These are phyloP conservation scores for Beta vulgaris DNA, from an alignment of 148 eudicot genomes.

Conservation along the genomic window DNA sequence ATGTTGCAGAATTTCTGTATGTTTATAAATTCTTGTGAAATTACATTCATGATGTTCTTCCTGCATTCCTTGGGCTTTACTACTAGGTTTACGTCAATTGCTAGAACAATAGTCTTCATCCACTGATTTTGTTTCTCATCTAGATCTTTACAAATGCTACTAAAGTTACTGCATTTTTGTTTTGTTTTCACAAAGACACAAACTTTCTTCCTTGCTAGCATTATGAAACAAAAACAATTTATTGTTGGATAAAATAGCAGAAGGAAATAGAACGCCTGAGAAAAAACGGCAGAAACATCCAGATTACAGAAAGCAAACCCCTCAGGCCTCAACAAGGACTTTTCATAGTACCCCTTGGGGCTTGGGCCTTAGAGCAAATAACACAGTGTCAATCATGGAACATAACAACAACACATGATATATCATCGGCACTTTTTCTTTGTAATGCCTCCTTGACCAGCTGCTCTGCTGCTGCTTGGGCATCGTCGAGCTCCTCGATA, in stretches of 20 bases:
- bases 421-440: conserved; percentile 42
- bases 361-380: neutral
- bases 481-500: conserved; percentile 31
- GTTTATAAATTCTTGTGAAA: no score
- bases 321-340: no score
- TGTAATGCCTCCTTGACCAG: conserved; percentile 43
- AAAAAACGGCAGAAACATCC: no score
- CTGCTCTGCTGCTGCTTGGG: conserved; percentile 49
- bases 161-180: neutral
- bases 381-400: conserved; percentile 20
- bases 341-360: no score
- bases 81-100: neutral
- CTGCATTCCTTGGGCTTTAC: neutral
- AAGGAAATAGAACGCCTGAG: no score
- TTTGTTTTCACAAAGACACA: neutral
- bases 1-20: neutral
- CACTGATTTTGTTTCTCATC: no score
- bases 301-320: neutral
- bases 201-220: neutral
- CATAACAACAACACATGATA: conserved; percentile 47
- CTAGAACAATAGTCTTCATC: no score
- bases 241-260: no score
- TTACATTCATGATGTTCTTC: neutral
- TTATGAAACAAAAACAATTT: neutral
- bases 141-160: neutral